A percentile compares a stretch with the other conserved stretches of the same genome.
These are phyloP conservation scores for Apiotrichum domesticum DNA, from an alignment of 1,284 basidiomycete species.

Conservation along the genomic window DNA sequence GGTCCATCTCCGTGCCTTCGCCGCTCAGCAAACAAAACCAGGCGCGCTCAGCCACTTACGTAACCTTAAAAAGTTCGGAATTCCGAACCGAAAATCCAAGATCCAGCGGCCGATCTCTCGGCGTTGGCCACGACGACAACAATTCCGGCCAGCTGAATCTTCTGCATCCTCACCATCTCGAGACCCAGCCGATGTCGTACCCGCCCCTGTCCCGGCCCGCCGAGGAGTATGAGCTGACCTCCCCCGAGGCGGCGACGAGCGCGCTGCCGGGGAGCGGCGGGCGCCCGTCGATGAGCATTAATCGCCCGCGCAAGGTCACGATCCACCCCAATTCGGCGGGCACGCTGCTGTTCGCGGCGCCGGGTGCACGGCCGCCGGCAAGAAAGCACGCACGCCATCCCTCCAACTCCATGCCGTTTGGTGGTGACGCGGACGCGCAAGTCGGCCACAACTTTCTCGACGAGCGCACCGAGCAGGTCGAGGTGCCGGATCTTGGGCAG, in stretches of 20 bases:
- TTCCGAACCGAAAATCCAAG: no score
- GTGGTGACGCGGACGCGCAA: neutral
- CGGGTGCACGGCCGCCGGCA: conserved; percentile 8
- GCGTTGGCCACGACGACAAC: no score
- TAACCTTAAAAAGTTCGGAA: no score
- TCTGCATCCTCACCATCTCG: no score
- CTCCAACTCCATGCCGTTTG: neutral
- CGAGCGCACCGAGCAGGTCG: conserved; percentile 31
- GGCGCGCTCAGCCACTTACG: no score
- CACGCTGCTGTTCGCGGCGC: conserved; percentile 30
- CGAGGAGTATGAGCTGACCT: conserved; percentile 33
- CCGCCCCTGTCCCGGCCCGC: conserved; percentile 18
- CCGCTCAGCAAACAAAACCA: no score
- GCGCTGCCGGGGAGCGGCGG: conserved; percentile 5
- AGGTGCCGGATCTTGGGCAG: conserved; percentile 44
- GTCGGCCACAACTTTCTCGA: conserved; percentile 13
- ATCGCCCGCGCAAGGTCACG: conserved; percentile 24
- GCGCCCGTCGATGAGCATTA: neutral
- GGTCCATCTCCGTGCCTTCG: no score
- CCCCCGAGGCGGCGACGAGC: neutral
- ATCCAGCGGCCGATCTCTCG: no score
- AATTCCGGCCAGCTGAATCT: no score
- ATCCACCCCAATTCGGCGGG: conserved; percentile 27
- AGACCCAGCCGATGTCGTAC: conserved; percentile 8
- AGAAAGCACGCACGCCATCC: neutral